Percentiles rank a stretch among this genome's conserved stretches.
These are phyloP conservation scores for Naumovozyma baii DNA, from an alignment of 805 yeast species.

Conservation along the genomic window DNA sequence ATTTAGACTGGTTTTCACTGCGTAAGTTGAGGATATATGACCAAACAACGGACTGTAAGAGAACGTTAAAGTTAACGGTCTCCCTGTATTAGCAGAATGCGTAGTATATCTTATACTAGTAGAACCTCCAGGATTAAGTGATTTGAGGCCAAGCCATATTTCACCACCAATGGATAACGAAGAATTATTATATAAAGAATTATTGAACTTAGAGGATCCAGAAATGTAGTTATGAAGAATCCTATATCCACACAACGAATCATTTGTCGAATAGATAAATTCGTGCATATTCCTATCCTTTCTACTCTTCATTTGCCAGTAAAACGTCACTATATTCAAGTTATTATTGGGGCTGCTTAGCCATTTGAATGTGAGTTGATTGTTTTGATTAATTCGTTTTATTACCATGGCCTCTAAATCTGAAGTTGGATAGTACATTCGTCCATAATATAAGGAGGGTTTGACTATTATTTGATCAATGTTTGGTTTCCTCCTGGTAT, in stretches of 20 bases:
- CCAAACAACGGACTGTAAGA: conserved; percentile 87
- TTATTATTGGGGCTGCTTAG: conserved; percentile 49
- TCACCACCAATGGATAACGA: conserved; percentile 74
- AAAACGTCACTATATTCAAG: conserved; percentile 53
- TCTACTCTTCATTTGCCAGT: conserved; percentile 49
- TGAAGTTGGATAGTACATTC: conserved; percentile 80
- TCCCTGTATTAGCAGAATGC: conserved; percentile 74
- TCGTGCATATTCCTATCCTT: conserved; percentile 58
- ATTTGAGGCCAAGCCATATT: conserved; percentile 74
- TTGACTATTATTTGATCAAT: conserved; percentile 12
- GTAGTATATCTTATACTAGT: conserved; percentile 80
- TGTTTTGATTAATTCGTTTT: conserved; percentile 45
- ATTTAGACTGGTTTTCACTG: conserved; percentile 66
- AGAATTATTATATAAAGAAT: conserved; percentile 47
- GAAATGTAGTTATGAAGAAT: conserved; percentile 55
- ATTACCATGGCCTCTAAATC: conserved; percentile 81
- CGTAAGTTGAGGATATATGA: conserved; percentile 76
- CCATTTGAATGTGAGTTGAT: conserved; percentile 66
- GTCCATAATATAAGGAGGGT: conserved; percentile 61
- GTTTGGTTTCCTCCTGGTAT: conserved; percentile 5
- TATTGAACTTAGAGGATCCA: conserved; percentile 31
- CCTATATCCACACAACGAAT: conserved; percentile 72
- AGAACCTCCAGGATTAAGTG: conserved; percentile 84
- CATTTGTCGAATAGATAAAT: conserved; percentile 72
- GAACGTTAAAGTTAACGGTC: conserved; percentile 80